These are phyloP conservation scores for Globisporangium parvum DNA, from an alignment of 352 stramenopile genomes.

Conservation along the genomic window DNA sequence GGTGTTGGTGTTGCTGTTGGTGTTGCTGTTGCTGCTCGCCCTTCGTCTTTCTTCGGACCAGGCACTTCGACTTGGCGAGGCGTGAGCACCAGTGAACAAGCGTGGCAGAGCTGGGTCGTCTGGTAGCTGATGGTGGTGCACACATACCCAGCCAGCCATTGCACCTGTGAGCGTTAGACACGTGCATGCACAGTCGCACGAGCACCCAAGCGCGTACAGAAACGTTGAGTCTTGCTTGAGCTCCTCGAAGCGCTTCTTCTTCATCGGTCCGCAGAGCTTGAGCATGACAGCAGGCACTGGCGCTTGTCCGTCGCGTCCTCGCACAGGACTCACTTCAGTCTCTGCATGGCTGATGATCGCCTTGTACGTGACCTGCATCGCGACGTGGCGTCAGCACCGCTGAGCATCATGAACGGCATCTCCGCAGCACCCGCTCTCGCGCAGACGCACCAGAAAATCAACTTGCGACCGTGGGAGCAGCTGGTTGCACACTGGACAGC, in stretches of 20 bases:
- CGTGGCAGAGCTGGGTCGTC: slow-evolving; percentile 33
- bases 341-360: slow-evolving; percentile 36
- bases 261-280: slow-evolving; percentile 25
- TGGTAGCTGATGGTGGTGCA: slow-evolving; percentile 23
- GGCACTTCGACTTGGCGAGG: slow-evolving; percentile 5
- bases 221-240: slow-evolving; percentile 31
- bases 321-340: slow-evolving; percentile 8
- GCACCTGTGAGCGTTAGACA: background rate
- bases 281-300: slow-evolving; percentile 28
- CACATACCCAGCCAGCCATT: no score
- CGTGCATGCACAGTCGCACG: background rate
- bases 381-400: background rate
- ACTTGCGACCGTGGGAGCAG: slow-evolving; percentile 32
- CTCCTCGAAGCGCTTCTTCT: slow-evolving; percentile 31
- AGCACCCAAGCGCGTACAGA: slow-evolving; percentile 21
- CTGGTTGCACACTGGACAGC: slow-evolving; percentile 33
- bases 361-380: slow-evolving; percentile 31
- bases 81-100: slow-evolving; percentile 27
- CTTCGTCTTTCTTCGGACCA: background rate
- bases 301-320: slow-evolving; percentile 9
- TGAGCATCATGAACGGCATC: background rate
- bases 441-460: slow-evolving; percentile 30
- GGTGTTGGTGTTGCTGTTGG: background rate
- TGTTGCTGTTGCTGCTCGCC: background rate
- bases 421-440: background rate